Evolutionary conservation across 140 eudicot genomes (phyloP).

Genomic region (Erigeron philadelphicus): DNA sequence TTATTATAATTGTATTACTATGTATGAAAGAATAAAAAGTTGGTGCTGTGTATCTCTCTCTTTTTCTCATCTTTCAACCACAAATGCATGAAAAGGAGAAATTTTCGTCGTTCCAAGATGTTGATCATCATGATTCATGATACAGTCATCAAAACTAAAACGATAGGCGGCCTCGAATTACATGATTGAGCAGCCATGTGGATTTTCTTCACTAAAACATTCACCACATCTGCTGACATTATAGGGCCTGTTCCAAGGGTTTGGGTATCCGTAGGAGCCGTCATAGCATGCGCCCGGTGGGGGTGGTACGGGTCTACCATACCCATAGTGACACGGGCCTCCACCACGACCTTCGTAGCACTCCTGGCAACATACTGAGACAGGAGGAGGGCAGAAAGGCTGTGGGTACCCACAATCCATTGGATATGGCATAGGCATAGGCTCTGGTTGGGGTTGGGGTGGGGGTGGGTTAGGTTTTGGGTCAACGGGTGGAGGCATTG

Average conservation of each 20-base stretch:
- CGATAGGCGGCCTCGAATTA: constrained; percentile 4
- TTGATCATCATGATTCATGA: background rate
- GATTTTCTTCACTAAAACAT: constrained; percentile 46
- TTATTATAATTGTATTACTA: too few species aligned
- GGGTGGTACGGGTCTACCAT: constrained; percentile 31
- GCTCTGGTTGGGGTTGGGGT: constrained; percentile 15
- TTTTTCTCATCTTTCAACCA: background rate
- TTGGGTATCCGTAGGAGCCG: constrained; percentile 21
- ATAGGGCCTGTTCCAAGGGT: constrained; percentile 22
- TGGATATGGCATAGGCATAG: background rate
- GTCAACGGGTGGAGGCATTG: constrained; percentile 1
- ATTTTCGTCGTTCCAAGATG: background rate
- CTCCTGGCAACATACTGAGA: constrained; percentile 35
- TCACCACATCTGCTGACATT: constrained; percentile 34
- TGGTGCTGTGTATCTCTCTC: too few species aligned
- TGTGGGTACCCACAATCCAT: constrained; percentile 21
- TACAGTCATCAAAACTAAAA: background rate
- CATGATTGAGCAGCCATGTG: constrained; percentile 52
- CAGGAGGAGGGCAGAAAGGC: constrained; percentile 31
- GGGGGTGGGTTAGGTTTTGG: constrained; percentile 13
- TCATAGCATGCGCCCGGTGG: constrained; percentile 33
- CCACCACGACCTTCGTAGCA: constrained; percentile 41
- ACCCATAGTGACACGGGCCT: constrained; percentile 44
- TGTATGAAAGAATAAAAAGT: too few species aligned
- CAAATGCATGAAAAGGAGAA: constrained; percentile 4